A percentile compares a stretch with the other conserved stretches of the same genome.
These are phyloP conservation scores for Primulina eburnea DNA, from an alignment of 257 asterid species.

Conservation along the genomic window DNA sequence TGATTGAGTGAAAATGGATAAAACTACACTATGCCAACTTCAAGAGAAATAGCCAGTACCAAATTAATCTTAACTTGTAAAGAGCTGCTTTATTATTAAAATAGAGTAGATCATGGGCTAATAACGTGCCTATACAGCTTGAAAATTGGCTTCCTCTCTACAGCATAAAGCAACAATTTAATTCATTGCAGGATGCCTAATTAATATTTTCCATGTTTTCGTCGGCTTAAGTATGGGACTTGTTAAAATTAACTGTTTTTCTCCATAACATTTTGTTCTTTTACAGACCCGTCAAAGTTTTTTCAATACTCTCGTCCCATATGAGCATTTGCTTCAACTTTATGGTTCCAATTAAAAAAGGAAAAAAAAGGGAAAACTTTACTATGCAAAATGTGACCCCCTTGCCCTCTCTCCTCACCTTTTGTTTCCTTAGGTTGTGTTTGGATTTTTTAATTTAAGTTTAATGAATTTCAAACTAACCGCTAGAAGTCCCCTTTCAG, in stretches of 20 bases:
- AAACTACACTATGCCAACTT: slow-evolving; percentile 6
- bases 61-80: slow-evolving; percentile 3
- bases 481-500: not conserved
- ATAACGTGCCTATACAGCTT: not conserved
- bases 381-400: not conserved
- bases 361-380: not conserved
- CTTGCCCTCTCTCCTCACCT: not conserved
- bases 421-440: not conserved
- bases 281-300: not conserved
- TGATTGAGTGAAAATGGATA: slow-evolving; percentile 13
- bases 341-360: not conserved
- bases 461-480: no score
- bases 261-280: not conserved
- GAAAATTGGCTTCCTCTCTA: not conserved
- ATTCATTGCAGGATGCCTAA: no score
- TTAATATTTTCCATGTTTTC: not conserved
- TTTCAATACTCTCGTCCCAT: not conserved
- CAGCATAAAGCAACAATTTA: not conserved
- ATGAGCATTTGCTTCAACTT: not conserved
- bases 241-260: not conserved
- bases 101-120: not conserved
- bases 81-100: not conserved
- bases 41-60: slow-evolving; percentile 16
- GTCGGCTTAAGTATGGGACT: not conserved
- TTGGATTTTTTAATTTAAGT: no score